These are phyloP conservation scores for Geranium rotundifolium DNA, from an alignment of 345 rosid genomes.

Conservation along the genomic window DNA sequence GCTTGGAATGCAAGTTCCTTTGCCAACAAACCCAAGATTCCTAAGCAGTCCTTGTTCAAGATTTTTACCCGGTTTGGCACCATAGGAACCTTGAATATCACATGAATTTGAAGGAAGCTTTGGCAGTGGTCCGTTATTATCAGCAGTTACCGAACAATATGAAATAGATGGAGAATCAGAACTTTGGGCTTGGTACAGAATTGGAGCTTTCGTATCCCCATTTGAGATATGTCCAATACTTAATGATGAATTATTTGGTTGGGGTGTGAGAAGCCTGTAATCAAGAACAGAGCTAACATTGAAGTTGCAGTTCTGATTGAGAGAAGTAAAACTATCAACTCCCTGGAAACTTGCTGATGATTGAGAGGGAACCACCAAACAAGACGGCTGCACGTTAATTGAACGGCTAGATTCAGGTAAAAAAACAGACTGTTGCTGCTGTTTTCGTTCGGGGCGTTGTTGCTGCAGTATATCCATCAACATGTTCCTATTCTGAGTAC, in stretches of 20 bases:
- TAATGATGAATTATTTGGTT: slow-evolving; percentile 24
- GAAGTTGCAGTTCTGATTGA: slow-evolving; percentile 26
- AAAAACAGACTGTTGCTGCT: slow-evolving; percentile 17
- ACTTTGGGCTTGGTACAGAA: slow-evolving; percentile 20
- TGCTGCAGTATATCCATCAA: slow-evolving; percentile 28
- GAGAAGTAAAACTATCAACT: slow-evolving; percentile 25
- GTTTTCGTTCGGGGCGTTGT: slow-evolving; percentile 15
- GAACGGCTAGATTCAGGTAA: slow-evolving; percentile 29
- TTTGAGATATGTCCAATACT: slow-evolving; percentile 23
- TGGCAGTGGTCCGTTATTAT: slow-evolving; percentile 16
- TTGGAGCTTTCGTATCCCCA: slow-evolving; percentile 24
- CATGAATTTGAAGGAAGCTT: slow-evolving; percentile 16
- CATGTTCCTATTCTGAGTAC: slow-evolving; percentile 23
- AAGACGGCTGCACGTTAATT: slow-evolving; percentile 53
- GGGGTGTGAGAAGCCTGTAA: slow-evolving; percentile 30
- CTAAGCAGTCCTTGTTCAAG: slow-evolving; percentile 29
- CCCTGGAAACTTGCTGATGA: slow-evolving; percentile 29
- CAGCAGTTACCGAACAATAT: slow-evolving; percentile 30
- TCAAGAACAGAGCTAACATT: slow-evolving; percentile 24
- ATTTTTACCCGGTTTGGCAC: slow-evolving; percentile 24
- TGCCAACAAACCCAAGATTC: slow-evolving; percentile 35
- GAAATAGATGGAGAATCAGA: slow-evolving; percentile 30
- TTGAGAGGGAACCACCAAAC: slow-evolving; percentile 45
- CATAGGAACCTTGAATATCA: slow-evolving; percentile 21
- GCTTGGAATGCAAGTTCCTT: slow-evolving; percentile 27